Evolutionary conservation across 1,139 yeast species (phyloP), one percentile per base, ranked within the genome.

Genomic region (Saccharomyces pastorianus): DNA sequence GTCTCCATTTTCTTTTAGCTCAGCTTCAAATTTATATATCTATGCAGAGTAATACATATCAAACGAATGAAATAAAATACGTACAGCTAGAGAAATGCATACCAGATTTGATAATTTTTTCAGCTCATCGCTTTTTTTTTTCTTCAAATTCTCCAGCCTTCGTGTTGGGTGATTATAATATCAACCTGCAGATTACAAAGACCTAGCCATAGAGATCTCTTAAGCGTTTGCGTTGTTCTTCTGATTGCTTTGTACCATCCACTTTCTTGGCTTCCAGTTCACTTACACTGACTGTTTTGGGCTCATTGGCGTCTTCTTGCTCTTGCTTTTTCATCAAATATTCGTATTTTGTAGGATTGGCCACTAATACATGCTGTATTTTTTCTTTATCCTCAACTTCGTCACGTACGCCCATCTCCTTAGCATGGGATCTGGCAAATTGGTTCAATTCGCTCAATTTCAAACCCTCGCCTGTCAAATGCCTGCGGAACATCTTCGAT

Each of bases 331-430:
- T 55, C 53, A 54, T 55, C 55, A 67, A 42, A 32, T 60, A 61
- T 51, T 67, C 70, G 51, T 64, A 62, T 54, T 63, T 64, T 1
- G 72, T 69, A 3, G 72, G 72, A 50, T 69, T 68, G 3, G 72
- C 72, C 28, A 66, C 64, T 14, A 68, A 51, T 1, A 68, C 71
- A 53, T 68, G 68, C 29, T 60, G 56, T 2, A 61, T 48, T 48
- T 67, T 66, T 25, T 63, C 56, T 9, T 56, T 57, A 54, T 65
- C 58, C 42, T 59, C 64, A 9, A 59, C 55, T 49, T 61, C 64
- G 55, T 65, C 69, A 48, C 61, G 57, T 5, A 65, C 55, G 2
- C 71, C 70, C 47, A 58, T 51, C 46, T 58, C 53, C 32, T 56
- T 58, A 11, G 69, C 65, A 14, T 60, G 56, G 13, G 57, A 60